Conservation (phyloP, 495 filamentous ascomycete genomes). For the Tricharina praecox region DNA sequence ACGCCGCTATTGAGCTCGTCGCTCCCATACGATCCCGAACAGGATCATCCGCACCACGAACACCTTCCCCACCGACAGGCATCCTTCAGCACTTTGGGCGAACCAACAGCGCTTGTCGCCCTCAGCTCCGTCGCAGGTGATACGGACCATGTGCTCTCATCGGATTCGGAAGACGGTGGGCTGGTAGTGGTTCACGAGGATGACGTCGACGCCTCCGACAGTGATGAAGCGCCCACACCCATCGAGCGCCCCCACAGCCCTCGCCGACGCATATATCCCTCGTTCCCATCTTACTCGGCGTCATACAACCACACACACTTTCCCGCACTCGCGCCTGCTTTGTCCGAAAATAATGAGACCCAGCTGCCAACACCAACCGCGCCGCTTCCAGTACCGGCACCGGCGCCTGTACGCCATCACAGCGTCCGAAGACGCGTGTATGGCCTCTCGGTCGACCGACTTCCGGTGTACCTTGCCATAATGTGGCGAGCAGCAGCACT, state of each 20-base stretch:
- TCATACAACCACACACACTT: conserved; percentile 23
- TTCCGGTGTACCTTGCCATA: conserved; percentile 16
- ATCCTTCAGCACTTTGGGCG: conserved; percentile 21
- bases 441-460: conserved; percentile 18
- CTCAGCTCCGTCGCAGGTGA: background rate
- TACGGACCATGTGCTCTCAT: conserved; percentile 10
- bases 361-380: conserved; percentile 1
- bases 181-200: conserved; percentile 22
- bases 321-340: background rate
- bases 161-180: conserved; percentile 12
- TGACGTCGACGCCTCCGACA: conserved; percentile 2
- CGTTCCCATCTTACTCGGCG: conserved; percentile 21
- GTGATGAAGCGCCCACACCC: no score
- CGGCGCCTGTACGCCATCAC: background rate
- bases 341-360: no score
- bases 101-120: conserved; percentile 2
- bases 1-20: conserved; percentile 25
- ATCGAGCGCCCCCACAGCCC: conserved; percentile 7
- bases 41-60: conserved; percentile 24
- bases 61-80: conserved; percentile 19
- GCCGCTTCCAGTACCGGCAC: no score
- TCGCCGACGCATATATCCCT: conserved; percentile 18
- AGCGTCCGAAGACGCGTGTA: conserved; percentile 11
- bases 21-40: conserved; percentile 22
- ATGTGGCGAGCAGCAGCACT: conserved; percentile 22